These are phyloP conservation scores for Mucor ambiguus DNA, from an alignment of 371 early-diverging fungal genomes.

Conservation along the genomic window DNA sequence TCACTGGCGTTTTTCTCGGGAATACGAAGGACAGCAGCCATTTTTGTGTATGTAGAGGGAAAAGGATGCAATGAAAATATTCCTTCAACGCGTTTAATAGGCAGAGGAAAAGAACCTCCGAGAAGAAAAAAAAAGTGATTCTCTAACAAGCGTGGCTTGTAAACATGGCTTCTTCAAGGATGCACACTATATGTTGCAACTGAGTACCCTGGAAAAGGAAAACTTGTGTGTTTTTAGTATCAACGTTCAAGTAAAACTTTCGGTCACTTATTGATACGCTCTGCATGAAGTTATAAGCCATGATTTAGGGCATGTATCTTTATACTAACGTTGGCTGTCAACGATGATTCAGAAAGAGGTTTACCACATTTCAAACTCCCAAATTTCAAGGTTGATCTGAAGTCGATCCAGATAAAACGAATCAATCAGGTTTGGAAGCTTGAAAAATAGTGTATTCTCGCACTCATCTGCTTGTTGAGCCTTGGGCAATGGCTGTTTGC, in stretches of 20 bases:
- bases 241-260: background rate
- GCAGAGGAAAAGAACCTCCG: background rate
- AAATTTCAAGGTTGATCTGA: background rate
- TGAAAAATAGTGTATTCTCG: too few species aligned
- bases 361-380: background rate
- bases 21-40: constrained; percentile 39
- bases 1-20: constrained; percentile 44
- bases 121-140: background rate
- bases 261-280: background rate
- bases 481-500: too few species aligned
- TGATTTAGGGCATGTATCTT: background rate
- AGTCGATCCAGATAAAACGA: background rate
- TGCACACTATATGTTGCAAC: background rate
- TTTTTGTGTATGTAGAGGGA: constrained; percentile 14
- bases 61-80: constrained; percentile 7
- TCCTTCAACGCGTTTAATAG: constrained; percentile 1
- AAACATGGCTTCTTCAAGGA: background rate
- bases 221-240: background rate
- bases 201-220: background rate
- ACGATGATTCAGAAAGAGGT: background rate
- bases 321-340: background rate
- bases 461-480: too few species aligned
- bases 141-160: constrained; percentile 4
- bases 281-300: background rate
- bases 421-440: too few species aligned